Conservation (phyloP, 768 basidiomycete species). For the Trametes cingulata region DNA sequence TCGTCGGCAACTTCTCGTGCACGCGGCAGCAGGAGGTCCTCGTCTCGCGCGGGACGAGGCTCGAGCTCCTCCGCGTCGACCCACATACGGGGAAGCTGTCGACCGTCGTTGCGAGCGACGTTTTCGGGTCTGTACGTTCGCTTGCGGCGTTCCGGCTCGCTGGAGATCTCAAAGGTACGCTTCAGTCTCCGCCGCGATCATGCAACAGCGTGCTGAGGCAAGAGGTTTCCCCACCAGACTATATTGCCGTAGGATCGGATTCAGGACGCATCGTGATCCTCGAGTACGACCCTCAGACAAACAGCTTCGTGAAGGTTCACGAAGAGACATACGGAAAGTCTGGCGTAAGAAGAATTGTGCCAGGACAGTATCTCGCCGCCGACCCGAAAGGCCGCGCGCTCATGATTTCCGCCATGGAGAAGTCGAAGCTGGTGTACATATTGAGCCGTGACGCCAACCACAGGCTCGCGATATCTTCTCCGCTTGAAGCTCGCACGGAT, state of each 20-base stretch:
- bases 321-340: slow-evolving; percentile 98
- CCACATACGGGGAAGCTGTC: slow-evolving; percentile 85
- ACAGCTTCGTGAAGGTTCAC: slow-evolving; percentile 89
- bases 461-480: slow-evolving; percentile 96
- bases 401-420: slow-evolving; percentile 94
- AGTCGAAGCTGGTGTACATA: slow-evolving; percentile 96
- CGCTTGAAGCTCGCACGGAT: slow-evolving; percentile 96
- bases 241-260: slow-evolving; percentile 96
- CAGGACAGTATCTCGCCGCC: slow-evolving; percentile 93
- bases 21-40: slow-evolving; percentile 93
- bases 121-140: slow-evolving; percentile 90
- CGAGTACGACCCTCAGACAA: slow-evolving; percentile 92
- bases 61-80: slow-evolving; percentile 90
- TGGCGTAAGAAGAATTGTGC: slow-evolving; percentile 91
- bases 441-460: slow-evolving; percentile 96
- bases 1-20: slow-evolving; percentile 95
- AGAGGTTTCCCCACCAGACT: slow-evolving; percentile 66
- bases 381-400: slow-evolving; percentile 96
- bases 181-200: slow-evolving; percentile 33
- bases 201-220: too few species aligned
- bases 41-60: slow-evolving; percentile 84
- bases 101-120: slow-evolving; percentile 80
- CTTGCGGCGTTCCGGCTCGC: slow-evolving; percentile 91
- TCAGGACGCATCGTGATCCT: slow-evolving; percentile 94
- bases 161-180: slow-evolving; percentile 96